These are phyloP conservation scores for Auricularia sp. DNA, from an alignment of 768 basidiomycete genomes.

Conservation along the genomic window DNA sequence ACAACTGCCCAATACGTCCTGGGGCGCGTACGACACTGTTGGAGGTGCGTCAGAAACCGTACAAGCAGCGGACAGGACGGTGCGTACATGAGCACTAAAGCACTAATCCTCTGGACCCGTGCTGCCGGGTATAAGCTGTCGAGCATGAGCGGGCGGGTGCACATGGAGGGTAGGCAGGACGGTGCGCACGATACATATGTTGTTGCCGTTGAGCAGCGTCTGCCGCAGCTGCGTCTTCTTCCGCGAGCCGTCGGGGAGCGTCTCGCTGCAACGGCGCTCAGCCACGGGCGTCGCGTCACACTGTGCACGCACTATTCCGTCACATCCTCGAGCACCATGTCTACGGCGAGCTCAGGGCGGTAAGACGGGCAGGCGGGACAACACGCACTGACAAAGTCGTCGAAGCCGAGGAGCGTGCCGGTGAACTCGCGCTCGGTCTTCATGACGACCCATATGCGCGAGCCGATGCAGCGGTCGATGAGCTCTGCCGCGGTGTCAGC, in stretches of 20 bases:
- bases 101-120: constrained; percentile 44
- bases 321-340: constrained; percentile 94
- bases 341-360: constrained; percentile 26
- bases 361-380: neutral
- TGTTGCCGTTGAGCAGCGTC: constrained; percentile 87
- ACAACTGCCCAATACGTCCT: too few species aligned
- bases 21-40: too few species aligned
- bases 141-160: constrained; percentile 6
- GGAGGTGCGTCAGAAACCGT: neutral
- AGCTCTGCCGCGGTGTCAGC: constrained; percentile 46
- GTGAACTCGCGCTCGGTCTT: constrained; percentile 96
- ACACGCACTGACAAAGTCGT: constrained; percentile 97
- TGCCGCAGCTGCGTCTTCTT: constrained; percentile 78
- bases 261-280: constrained; percentile 47
- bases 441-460: constrained; percentile 97
- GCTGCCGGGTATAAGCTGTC: constrained; percentile 60
- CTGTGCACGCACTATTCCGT: constrained; percentile 71
- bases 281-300: constrained; percentile 3
- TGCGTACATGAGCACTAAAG: neutral
- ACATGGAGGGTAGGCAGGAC: neutral
- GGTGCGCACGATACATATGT: constrained; percentile 82
- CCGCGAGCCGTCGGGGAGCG: constrained; percentile 61
- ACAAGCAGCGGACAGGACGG: neutral
- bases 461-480: constrained; percentile 95
- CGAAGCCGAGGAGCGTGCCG: constrained; percentile 89